Base-by-base conservation (phyloP, 208 protist species). In the Herpetomonas samuelpessoai region DNA sequence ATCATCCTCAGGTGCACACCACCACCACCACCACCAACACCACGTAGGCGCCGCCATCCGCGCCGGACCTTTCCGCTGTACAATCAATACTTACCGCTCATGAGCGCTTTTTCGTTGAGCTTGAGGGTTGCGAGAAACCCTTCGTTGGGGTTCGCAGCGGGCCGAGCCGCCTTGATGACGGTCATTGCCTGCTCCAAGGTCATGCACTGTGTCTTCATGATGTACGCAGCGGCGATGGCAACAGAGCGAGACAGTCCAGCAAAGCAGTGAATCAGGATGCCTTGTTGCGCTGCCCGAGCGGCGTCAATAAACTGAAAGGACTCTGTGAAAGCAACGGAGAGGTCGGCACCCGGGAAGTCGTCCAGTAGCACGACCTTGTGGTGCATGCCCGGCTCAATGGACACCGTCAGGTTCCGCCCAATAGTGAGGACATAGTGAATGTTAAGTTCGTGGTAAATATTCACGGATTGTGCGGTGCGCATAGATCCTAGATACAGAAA, bases 221-320 rank as follows among this genome's bases (percentile, higher is more conserved):
- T 54, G 65, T 96, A 96, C 14, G 91, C 91, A 2, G 74, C 83
- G 0, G 79, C 82, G 18, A 95, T 71, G 4, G 88, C 84, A 21
- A 88, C 91, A 16, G 91, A 96, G 9, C 91, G 84, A 2, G 88
- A 95, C n/a, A 96, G 58, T 10, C 91, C 91, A 0, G 88, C 91
- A 57, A 96, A 96, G 67, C 91, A 96, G 68, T 96, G 91, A 22
- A 96, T 79, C 18, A 96, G 74, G 31, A 96, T 69, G 14, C 79
- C 83, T 35, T 86, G 85, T 46, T 76, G 69, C 18, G 63, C 56
- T 3, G 68, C 61, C 1, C 73, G 62, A 4, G 86, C 91, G 26
- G 81, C 57, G 45, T 95, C 81, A 39, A 96, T 95, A 56, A 94
- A 96, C 0, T 67, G 61, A 49, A 92, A 89, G 16, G 84, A 86